Evolutionary conservation across 306 rosid genomes (phyloP).

Genomic region (Mucuna pruriens): DNA sequence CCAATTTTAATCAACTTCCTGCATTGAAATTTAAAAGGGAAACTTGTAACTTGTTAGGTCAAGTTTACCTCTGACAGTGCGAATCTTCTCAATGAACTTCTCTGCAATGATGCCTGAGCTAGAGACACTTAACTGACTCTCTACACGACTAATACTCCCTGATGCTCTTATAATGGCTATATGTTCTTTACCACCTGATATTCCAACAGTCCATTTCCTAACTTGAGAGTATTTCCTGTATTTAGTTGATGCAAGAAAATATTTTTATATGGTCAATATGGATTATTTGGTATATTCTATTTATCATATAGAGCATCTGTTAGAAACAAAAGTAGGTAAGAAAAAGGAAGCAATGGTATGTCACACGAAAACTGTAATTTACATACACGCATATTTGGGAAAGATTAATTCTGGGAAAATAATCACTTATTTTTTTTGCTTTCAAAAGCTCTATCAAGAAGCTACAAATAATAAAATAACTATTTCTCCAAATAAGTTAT

Average conservation of each 20-base stretch:
- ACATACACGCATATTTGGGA: not conserved
- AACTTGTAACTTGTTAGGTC: not conserved
- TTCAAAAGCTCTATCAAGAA: not conserved
- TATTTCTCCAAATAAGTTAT: not conserved
- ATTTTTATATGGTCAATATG: slow-evolving; percentile 1
- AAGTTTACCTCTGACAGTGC: slow-evolving; percentile 73
- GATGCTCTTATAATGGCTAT: slow-evolving; percentile 94
- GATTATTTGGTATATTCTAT: not conserved
- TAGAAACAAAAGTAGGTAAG: not conserved
- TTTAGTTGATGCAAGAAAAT: slow-evolving; percentile 20
- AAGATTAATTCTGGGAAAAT: not conserved
- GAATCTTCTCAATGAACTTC: slow-evolving; percentile 89
- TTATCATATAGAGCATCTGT: not conserved
- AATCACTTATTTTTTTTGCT: not conserved
- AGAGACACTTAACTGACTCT: slow-evolving; percentile 60
- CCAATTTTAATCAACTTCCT: not conserved
- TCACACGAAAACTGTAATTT: slow-evolving; percentile 29
- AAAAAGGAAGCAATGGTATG: slow-evolving; percentile 15
- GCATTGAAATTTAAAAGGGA: slow-evolving; percentile 13
- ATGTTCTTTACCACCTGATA: slow-evolving; percentile 75
- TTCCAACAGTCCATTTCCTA: slow-evolving; percentile 78
- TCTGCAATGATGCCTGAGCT: slow-evolving; percentile 79
- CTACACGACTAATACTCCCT: slow-evolving; percentile 86
- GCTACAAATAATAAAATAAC: not conserved
- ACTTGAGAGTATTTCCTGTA: slow-evolving; percentile 81